A percentile compares a stretch with the other conserved stretches of the same genome.
Evolutionary conservation across 2,329 filamentous ascomycete genomes (phyloP).

Genomic region (Diplodia intermedia): DNA sequence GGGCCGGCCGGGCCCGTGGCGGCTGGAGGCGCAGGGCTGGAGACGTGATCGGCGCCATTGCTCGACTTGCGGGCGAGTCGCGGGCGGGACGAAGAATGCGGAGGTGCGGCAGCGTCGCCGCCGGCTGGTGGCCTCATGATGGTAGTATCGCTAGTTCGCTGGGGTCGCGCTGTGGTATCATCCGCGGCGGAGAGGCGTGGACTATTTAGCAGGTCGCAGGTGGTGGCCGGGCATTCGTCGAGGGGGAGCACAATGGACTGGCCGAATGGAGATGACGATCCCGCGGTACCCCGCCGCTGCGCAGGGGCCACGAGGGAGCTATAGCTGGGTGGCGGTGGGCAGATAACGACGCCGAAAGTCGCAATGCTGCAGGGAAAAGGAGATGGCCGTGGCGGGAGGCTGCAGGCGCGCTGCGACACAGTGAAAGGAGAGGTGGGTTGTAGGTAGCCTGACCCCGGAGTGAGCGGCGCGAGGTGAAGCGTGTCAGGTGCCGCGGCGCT

Average conservation of each 20-base stretch:
- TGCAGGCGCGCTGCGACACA: neutral
- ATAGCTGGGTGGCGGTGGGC: constrained; percentile 31
- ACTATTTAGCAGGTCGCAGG: constrained; percentile 25
- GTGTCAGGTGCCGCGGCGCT: constrained; percentile 30
- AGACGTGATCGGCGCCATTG: constrained; percentile 38
- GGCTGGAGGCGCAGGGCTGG: constrained; percentile 31
- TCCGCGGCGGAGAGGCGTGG: neutral
- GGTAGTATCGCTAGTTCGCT: constrained; percentile 13
- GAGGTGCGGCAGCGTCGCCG: constrained; percentile 45
- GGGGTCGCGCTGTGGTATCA: constrained; percentile 19
- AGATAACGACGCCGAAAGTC: constrained; percentile 25
- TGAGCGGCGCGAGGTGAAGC: constrained; percentile 17
- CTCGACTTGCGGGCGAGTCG: constrained; percentile 47
- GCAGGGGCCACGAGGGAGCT: constrained; percentile 30
- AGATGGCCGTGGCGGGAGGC: constrained; percentile 10
- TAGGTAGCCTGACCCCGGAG: constrained; percentile 20
- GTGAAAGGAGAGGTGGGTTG: constrained; percentile 11
- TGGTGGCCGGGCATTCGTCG: constrained; percentile 25
- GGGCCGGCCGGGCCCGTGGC: constrained; percentile 50
- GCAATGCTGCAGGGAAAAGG: constrained; percentile 21
- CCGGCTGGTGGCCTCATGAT: constrained; percentile 46
- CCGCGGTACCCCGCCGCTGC: constrained; percentile 31
- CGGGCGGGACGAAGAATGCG: constrained; percentile 37
- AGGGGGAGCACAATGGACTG: constrained; percentile 21
- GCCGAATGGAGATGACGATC: constrained; percentile 30